phyloP scores from a whole-genome alignment of 768 basidiomycete genomes.

The Crepidotus variabilis region DNA sequence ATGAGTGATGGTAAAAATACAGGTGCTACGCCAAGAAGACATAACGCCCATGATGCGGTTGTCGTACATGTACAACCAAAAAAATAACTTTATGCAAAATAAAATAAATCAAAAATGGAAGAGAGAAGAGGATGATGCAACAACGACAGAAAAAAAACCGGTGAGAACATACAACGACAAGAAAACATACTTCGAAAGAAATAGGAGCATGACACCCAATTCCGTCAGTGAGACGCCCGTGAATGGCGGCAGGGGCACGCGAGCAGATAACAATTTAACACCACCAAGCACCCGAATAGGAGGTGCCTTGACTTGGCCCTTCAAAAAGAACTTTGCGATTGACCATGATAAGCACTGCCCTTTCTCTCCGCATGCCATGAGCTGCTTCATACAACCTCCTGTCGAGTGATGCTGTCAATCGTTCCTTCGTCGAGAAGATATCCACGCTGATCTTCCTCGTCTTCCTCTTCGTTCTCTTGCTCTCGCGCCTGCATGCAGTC shows the following conservation, averaged over 20 bases:
- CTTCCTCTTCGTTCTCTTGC: conserved; percentile 13
- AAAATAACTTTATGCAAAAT: no score
- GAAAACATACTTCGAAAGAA: no score
- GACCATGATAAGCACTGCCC: background rate
- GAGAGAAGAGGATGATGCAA: no score
- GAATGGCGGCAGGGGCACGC: background rate
- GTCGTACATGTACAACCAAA: no score
- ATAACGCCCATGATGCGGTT: no score
- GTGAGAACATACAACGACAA: no score
- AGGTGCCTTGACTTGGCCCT: background rate
- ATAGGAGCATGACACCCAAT: no score
- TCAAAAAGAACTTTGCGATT: background rate
- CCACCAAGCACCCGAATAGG: background rate
- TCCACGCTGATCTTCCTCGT: conserved; percentile 13
- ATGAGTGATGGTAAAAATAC: no score
- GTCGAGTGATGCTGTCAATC: conserved; percentile 22
- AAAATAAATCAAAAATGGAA: no score
- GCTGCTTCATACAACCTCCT: conserved; percentile 18
- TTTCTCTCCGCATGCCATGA: background rate
- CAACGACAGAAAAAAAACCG: no score
- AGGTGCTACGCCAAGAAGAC: no score
- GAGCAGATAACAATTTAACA: background rate
- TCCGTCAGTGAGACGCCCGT: background rate
- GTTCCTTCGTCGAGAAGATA: conserved; percentile 23
- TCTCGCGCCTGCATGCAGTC: conserved; percentile 10